These are phyloP conservation scores for Hypoxylon sp. DNA, from an alignment of 2,329 filamentous ascomycete species.

Conservation along the genomic window DNA sequence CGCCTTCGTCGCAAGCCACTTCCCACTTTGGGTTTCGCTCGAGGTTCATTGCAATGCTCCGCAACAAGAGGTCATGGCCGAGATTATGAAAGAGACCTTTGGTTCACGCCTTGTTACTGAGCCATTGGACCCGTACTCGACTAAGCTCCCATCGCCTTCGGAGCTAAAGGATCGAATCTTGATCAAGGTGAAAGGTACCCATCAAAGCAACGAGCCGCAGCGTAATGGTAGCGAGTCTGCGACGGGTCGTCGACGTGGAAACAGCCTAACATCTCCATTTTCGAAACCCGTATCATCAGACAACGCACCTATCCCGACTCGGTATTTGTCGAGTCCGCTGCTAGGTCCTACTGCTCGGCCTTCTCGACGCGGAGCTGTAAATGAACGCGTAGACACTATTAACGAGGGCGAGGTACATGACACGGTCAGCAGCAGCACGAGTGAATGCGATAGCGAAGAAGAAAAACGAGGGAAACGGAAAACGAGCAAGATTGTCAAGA, in stretches of 20 bases:
- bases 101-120: constrained; percentile 83
- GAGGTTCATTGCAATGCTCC: constrained; percentile 91
- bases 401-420: constrained; percentile 70
- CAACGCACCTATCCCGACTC: constrained; percentile 65
- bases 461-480: constrained; percentile 71
- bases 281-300: constrained; percentile 74
- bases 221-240: constrained; percentile 58
- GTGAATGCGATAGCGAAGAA: constrained; percentile 82
- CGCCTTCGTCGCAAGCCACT: constrained; percentile 88
- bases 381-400: constrained; percentile 71
- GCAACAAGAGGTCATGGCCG: constrained; percentile 90
- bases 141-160: constrained; percentile 85
- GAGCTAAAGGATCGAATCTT: constrained; percentile 87
- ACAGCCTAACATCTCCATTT: constrained; percentile 85
- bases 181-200: constrained; percentile 93
- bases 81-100: constrained; percentile 88
- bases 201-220: constrained; percentile 65
- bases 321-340: constrained; percentile 68
- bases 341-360: constrained; percentile 67
- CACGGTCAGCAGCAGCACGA: constrained; percentile 73
- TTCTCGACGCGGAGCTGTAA: constrained; percentile 61
- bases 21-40: constrained; percentile 93
- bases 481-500: constrained; percentile 87
- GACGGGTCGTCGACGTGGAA: constrained; percentile 68
- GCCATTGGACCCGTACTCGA: constrained; percentile 77